Evolutionary conservation across 2,329 filamentous ascomycete genomes (phyloP).

Genomic region (Paecilomyces variotii): DNA sequence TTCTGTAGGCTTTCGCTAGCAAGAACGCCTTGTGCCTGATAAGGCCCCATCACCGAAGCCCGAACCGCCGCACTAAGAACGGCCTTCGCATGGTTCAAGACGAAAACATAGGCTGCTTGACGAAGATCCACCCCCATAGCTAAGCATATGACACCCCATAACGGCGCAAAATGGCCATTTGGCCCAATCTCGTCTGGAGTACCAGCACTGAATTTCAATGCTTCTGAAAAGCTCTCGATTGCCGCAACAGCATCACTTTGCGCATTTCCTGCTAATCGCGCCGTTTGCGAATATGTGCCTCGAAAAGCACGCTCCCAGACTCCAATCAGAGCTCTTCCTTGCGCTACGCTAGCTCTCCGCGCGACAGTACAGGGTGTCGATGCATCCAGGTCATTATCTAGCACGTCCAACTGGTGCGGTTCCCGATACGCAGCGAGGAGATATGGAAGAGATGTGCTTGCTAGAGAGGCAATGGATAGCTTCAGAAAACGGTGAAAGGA

Average conservation of each 20-base stretch:
- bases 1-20: constrained; percentile 46
- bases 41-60: constrained; percentile 57
- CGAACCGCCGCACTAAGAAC: constrained; percentile 55
- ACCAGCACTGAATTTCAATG: constrained; percentile 26
- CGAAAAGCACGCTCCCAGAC: constrained; percentile 53
- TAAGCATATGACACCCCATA: constrained; percentile 51
- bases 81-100: constrained; percentile 57
- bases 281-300: constrained; percentile 18
- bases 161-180: constrained; percentile 51
- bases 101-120: constrained; percentile 53
- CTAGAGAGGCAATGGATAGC: constrained; percentile 50
- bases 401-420: constrained; percentile 40
- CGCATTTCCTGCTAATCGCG: constrained; percentile 5
- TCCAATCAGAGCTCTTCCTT: constrained; percentile 51
- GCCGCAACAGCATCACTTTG: constrained; percentile 17
- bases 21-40: constrained; percentile 54
- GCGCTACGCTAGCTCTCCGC: constrained; percentile 51
- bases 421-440: constrained; percentile 47
- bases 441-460: constrained; percentile 53
- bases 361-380: constrained; percentile 56
- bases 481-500: constrained; percentile 50
- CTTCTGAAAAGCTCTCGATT: constrained; percentile 30
- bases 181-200: constrained; percentile 25
- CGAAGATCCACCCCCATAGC: constrained; percentile 45
- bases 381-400: constrained; percentile 58